Evolutionary conservation across 108 stramenopile genomes (phyloP), one percentile per base, ranked within the genome.

Genomic region (Fragilariopsis cylindrus): DNA sequence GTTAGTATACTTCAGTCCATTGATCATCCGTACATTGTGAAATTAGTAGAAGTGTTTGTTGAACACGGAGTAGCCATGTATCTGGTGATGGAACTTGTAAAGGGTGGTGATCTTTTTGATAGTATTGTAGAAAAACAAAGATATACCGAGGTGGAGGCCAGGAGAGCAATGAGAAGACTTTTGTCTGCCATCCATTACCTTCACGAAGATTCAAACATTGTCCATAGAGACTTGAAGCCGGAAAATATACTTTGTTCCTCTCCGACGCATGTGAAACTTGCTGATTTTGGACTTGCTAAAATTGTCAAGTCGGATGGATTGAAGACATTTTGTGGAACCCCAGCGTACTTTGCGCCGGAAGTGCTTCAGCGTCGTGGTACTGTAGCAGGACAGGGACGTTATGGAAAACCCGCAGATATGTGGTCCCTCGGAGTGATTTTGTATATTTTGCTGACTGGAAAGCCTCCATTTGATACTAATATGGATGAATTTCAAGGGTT

Each of bases 41-140:
- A 88, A 65, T 73, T 98, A 48, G 80, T 85, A 44, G 98, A 97
- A 73, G 92, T 96, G 15, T 97, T 90, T 85, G 85, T 92, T 7
- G 55, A 67, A 50, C 78, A 77, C 39, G 82, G 81, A n/a, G 76
- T 85, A 12, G 79, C 83, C 45, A 82, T 96, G 67, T 92, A 91
- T 78, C 65, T 96, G 8, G 94, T 98, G 46, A 90, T 96, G 90
- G 97, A 98, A 64, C 81, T 96, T 4, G 70, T 94, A 5, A 65
- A 78, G 3, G 97, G 97, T n/a, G 97, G 97, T 6, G 97, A 98
- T 70, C 80, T 98, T 57, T 96, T 96, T 78, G 97, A 98, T 85
- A 82, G 91, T 39, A 96, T 98, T 69, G 90, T 97, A 11, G 72
- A 85, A 56, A 87, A 85, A 43, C 85, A 81, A 45, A 77, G 85